Evolutionary conservation across 2,329 filamentous ascomycete species (phyloP), one percentile per base, ranked within the genome.

Genomic region (Nannizziopsis barbatae): DNA sequence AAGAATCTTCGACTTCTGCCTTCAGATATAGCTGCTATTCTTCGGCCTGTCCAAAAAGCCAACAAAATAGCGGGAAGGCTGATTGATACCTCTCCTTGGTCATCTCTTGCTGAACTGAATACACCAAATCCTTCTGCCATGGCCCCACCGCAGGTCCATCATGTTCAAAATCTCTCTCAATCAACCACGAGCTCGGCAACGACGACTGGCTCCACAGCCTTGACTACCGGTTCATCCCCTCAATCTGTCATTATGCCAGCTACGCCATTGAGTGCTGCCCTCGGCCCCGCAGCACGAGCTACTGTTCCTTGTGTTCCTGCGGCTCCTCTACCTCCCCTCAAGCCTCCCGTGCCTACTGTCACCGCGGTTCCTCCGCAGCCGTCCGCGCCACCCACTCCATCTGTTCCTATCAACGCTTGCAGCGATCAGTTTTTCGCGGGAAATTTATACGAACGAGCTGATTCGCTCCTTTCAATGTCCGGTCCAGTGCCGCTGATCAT

Each of bases 241-340:
- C 75, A 75, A 41, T 71, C 74, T 17, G 69, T 75, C 8, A 72
- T 76, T 9, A 68, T 88, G 33, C 88, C 89, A 7, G 87, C 92
- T 59, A 95, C 89, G 1, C 89, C 90, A 6, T 76, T 95, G 53
- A 92, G 86, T 57, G 89, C 88, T 12, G 89, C 89, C 1, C 73
- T 95, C 4, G 90, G 89, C 0, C 87, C 89, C 5, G 89, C 89
- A 15, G 86, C 88, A 47, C 88, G 94, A 65, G 88, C 89, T 1
- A 95, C 87, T 0, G 82, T 95, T 9, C 84, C 86, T 3, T 85
- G 22, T 27, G 22, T 27, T 27, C 22, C 22, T 27, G 4, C 77
- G 7, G 7, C 22, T 27, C 22, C 22, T 27, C 4, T 7, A 7
- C 4, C 7, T 27, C 22, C 22, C 7, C 22, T 27, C 22, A 27